Evolutionary conservation across 257 asterid species (phyloP).

Genomic region (Solanum ossicruentum): DNA sequence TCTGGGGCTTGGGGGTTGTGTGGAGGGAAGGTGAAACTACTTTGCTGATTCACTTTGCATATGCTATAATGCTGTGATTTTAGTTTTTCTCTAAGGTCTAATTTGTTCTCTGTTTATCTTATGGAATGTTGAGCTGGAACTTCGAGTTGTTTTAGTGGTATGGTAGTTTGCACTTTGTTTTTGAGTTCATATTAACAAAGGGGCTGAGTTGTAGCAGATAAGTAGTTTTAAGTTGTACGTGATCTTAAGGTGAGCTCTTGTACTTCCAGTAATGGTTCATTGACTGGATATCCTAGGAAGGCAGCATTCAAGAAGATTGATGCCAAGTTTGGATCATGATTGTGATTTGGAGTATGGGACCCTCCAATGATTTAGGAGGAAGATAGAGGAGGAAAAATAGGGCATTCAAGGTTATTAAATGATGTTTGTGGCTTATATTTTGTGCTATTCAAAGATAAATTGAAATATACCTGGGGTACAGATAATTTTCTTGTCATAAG

Average conservation of each 20-base stretch:
- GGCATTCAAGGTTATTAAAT: neutral
- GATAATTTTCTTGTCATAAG: neutral
- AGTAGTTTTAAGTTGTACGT: neutral
- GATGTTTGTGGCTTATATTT: neutral
- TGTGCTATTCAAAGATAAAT: neutral
- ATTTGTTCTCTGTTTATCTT: neutral
- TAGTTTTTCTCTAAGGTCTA: neutral
- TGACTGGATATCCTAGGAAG: neutral
- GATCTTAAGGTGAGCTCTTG: neutral
- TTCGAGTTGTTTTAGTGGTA: neutral
- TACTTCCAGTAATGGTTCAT: neutral
- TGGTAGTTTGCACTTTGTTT: neutral
- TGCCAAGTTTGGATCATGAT: neutral
- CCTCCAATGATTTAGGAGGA: neutral
- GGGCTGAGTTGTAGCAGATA: neutral
- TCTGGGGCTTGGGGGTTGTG: neutral
- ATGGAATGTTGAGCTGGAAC: neutral
- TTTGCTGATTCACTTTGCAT: neutral
- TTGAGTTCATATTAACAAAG: neutral
- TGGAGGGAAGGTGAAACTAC: neutral
- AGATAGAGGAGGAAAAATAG: neutral
- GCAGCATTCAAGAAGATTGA: neutral
- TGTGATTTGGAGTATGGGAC: neutral
- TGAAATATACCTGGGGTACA: neutral
- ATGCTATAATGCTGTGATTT: neutral